phyloP scores from a whole-genome alignment of 441 rosid species.

The Theobroma grandiflorum region DNA sequence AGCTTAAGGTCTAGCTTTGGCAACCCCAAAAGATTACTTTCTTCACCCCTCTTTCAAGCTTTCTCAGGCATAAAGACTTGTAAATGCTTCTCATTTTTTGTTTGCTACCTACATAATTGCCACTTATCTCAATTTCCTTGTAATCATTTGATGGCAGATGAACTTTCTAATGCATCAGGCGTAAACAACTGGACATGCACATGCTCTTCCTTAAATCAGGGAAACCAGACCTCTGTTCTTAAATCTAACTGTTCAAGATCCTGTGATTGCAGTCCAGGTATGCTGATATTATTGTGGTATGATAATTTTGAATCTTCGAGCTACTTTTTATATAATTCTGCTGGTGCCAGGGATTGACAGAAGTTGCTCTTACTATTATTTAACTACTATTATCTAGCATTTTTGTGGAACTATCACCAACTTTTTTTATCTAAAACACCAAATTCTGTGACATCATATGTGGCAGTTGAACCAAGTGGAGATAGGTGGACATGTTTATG shows the following conservation, averaged over 20 bases:
- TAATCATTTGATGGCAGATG: constrained; percentile 46
- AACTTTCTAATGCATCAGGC: constrained; percentile 51
- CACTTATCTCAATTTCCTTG: constrained; percentile 13
- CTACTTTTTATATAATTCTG: neutral
- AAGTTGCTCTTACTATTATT: neutral
- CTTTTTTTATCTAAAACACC: constrained; percentile 14
- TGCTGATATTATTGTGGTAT: constrained; percentile 20
- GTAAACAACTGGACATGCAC: constrained; percentile 75
- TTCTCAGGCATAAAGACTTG: neutral
- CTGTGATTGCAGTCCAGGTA: constrained; percentile 89
- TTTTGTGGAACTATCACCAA: neutral
- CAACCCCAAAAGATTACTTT: no score
- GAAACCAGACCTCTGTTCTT: constrained; percentile 52
- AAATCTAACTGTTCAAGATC: constrained; percentile 77
- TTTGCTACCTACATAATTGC: constrained; percentile 4
- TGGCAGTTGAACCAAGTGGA: constrained; percentile 44
- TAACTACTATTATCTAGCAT: neutral
- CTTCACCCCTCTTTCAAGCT: neutral
- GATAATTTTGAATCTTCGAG: constrained; percentile 17
- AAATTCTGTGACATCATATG: constrained; percentile 24
- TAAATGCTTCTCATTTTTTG: neutral
- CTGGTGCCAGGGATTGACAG: constrained; percentile 8
- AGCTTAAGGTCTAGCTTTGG: no score
- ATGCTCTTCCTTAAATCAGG: constrained; percentile 56
- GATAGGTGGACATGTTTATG: constrained; percentile 77